Evolutionary conservation across 441 rosid genomes (phyloP).

Genomic region (Mallotus repandus): DNA sequence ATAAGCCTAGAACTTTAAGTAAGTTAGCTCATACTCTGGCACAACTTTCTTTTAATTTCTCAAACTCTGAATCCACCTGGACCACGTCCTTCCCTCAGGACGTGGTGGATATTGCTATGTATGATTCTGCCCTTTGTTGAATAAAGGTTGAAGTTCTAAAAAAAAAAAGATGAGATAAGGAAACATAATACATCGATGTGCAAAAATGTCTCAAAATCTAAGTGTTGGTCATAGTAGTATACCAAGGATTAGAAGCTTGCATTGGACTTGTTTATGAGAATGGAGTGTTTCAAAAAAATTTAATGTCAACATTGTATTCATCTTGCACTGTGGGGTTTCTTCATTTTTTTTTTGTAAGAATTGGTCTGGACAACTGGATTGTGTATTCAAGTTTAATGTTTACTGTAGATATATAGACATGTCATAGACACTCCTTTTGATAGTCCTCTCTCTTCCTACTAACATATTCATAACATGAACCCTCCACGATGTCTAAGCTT

Average conservation of each 20-base stretch:
- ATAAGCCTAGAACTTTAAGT: no score
- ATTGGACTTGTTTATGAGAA: not conserved
- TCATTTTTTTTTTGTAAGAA: not conserved
- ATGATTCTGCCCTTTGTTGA: no score
- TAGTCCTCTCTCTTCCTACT: no score
- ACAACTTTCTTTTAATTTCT: no score
- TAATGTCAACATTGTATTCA: no score
- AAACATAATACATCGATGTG: not conserved
- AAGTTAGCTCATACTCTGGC: no score
- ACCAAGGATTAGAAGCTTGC: not conserved
- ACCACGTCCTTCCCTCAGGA: no score
- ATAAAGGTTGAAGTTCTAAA: no score
- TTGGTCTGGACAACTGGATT: not conserved
- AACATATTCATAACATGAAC: no score
- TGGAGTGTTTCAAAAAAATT: not conserved
- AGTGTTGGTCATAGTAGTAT: not conserved
- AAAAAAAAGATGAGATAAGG: slow-evolving; percentile 19
- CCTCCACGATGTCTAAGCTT: no score
- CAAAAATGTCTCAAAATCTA: not conserved
- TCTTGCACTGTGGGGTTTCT: not conserved
- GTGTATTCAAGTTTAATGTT: not conserved
- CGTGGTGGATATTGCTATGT: no score
- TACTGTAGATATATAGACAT: not conserved
- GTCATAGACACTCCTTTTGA: not conserved
- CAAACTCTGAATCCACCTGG: no score